Base-by-base conservation (phyloP, 2,329 filamentous ascomycete genomes). In the Monosporascus sp. region DNA sequence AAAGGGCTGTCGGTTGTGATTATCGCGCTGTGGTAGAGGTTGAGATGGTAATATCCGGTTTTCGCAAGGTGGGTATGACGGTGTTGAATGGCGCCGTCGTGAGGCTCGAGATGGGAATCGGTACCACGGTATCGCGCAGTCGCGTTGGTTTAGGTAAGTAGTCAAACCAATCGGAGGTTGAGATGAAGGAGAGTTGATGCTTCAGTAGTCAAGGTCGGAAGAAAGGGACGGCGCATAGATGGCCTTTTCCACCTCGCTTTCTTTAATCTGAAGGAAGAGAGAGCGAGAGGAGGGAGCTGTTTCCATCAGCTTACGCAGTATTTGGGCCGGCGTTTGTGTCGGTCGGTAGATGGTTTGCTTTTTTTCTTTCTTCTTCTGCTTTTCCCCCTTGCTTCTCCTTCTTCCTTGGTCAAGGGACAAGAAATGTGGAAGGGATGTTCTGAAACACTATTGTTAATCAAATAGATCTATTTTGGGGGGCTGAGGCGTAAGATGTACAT, bases 391-490 rank as follows among this genome's bases (percentile, higher is more conserved):
- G 19, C 20, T 38, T 49, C 19, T 38, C 7, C 31, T 31, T 20
- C 22, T 37, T 51, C 19, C 24, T 48, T 41, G 38, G 35, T 35
- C 43, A 38, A 37, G 17, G 26, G 22, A 9, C 22, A 37, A 31
- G 49, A 47, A 43, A 49, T 41, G 26, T 37, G 17, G 38, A 27
- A 52, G 46, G 22, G 47, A 52, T 52, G 51, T 38, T 52, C 51
- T 24, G 46, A 52, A 52, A 52, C 37, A 49, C 45, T 52, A 38
- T 49, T 52, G 51, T 49, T 37, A 43, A 43, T 43, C 9, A 43
- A 19, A 20, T 43, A 20, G 40, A 20, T 20, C 24, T 19, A 14
- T 40, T 27, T 47, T 43, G 54, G 49, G 52, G 44, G 49, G 37
- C 37, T 51, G 56, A 50, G 55, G 53, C 53, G n/a, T 16, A 43